Evolutionary conservation across 192 early-diverging fungal species (phyloP), one percentile per base, ranked within the genome.

Genomic region (Endogone sp.): DNA sequence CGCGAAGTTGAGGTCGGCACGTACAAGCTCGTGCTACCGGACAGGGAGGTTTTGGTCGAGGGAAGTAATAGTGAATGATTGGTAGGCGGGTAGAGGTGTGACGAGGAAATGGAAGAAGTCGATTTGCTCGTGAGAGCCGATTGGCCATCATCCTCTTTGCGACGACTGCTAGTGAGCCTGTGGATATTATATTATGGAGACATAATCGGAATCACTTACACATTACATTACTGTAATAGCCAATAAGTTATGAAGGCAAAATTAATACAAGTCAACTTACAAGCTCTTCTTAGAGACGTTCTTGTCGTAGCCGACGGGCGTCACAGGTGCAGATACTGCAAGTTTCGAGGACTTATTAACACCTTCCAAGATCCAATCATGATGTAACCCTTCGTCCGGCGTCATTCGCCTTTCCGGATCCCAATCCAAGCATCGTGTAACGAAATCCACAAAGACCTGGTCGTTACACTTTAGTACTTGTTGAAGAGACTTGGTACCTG

Each of bases 321-420:
- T 49, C 37, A 1, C 37, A 16, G 37, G 37, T 11, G 37, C 37
- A 6, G 37, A 49, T 16, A 16, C 37, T 16, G 37, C 37, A 49
- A 11, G 0, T 49, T 49, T 49, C 16, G 37, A 49, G 37, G 68
- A 24, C 31, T 70, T 67, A 22, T 23, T 32, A 27, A 23, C 56
- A 4, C 56, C 82, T 24, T 89, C 90, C 20, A 80, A 83, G 32
- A 95, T 92, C 87, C 91, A 96, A 31, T 89, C 89, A 67, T 99
- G 97, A 25, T 86, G 81, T 27, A 95, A 69, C 28, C 92, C 96
- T 58, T 96, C 92, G 11, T 82, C 79, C 28, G 97, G 94, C 26
- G 85, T 92, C 84, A 99, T 88, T 23, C 97, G 84, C 62, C 84
- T 85, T 62, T 90, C 85, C 8, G 97, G 95, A 69, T 96, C 92